These are phyloP conservation scores for Inga oerstediana DNA, from an alignment of 306 rosid genomes.

Conservation along the genomic window DNA sequence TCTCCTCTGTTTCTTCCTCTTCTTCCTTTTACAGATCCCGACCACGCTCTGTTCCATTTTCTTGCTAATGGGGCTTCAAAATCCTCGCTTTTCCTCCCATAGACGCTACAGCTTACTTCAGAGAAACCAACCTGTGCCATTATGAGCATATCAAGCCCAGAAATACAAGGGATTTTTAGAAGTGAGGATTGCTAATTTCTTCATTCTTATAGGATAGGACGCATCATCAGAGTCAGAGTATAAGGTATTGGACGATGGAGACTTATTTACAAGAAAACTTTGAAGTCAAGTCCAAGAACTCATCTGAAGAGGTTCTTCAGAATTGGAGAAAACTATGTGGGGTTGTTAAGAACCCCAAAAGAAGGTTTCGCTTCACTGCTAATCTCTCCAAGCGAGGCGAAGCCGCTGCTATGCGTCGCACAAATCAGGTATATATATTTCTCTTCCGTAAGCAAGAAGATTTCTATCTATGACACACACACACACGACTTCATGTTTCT, in stretches of 20 bases:
- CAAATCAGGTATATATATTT: slow-evolving; percentile 61
- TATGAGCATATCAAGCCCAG: neutral
- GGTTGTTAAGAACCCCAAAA: slow-evolving; percentile 77
- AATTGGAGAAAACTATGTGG: slow-evolving; percentile 86
- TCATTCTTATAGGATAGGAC: neutral
- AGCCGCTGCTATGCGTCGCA: slow-evolving; percentile 91
- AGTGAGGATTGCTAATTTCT: neutral
- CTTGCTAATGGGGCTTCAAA: neutral
- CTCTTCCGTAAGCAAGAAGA: neutral
- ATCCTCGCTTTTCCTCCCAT: neutral
- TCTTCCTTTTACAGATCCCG: slow-evolving; percentile 7
- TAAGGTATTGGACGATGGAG: slow-evolving; percentile 54
- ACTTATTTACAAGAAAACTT: slow-evolving; percentile 73
- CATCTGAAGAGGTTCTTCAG: slow-evolving; percentile 70
- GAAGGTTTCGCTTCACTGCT: slow-evolving; percentile 91
- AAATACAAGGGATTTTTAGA: neutral
- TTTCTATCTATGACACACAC: neutral
- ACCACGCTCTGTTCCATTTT: slow-evolving; percentile 22
- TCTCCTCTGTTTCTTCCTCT: slow-evolving; percentile 33
- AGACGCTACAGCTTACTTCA: slow-evolving; percentile 1
- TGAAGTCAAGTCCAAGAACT: slow-evolving; percentile 69
- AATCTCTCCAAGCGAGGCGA: slow-evolving; percentile 74
- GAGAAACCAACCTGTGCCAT: neutral
- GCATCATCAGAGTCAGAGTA: neutral
- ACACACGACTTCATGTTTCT: neutral